A percentile compares a stretch with the other conserved stretches of the same genome.
phyloP scores from a whole-genome alignment of 345 rosid species.

The Linum usitatissimum region DNA sequence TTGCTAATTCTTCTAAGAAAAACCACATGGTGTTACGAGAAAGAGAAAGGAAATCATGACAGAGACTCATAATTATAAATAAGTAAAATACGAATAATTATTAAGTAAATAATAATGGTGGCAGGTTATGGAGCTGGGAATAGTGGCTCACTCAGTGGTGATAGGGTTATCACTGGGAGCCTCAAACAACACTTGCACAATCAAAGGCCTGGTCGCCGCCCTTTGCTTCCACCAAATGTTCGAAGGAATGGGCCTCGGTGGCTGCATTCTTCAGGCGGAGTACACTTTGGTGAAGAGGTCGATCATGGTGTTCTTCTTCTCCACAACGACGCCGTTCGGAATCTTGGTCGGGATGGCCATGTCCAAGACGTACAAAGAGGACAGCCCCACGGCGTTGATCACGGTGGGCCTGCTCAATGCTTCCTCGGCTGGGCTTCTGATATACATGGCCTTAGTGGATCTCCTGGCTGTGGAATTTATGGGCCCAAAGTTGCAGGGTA shows the following conservation, averaged over 20 bases:
- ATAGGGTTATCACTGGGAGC: background rate
- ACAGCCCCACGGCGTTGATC: background rate
- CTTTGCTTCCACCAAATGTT: slow-evolving; percentile 6
- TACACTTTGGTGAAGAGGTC: background rate
- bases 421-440: background rate
- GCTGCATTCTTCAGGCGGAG: background rate
- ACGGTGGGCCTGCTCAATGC: background rate
- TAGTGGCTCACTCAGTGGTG: background rate
- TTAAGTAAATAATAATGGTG: too few relatives aligned
- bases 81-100: too few relatives aligned
- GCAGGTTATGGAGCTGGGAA: background rate
- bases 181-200: slow-evolving; percentile 1
- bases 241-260: slow-evolving; percentile 3
- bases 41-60: too few relatives aligned
- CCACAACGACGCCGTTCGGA: background rate
- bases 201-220: background rate
- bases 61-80: too few relatives aligned
- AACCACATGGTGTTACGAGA: too few relatives aligned
- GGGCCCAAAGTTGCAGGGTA: slow-evolving; percentile 4
- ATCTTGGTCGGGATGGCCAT: background rate
- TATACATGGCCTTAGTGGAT: slow-evolving; percentile 5
- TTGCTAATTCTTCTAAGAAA: too few relatives aligned
- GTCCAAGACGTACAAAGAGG: slow-evolving; percentile 2
- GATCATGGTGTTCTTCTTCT: slow-evolving; percentile 2
- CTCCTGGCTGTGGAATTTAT: background rate